Evolutionary conservation across 192 early-diverging fungal species (phyloP), one percentile per base, ranked within the genome.

Genomic region (Coemansia sp.): DNA sequence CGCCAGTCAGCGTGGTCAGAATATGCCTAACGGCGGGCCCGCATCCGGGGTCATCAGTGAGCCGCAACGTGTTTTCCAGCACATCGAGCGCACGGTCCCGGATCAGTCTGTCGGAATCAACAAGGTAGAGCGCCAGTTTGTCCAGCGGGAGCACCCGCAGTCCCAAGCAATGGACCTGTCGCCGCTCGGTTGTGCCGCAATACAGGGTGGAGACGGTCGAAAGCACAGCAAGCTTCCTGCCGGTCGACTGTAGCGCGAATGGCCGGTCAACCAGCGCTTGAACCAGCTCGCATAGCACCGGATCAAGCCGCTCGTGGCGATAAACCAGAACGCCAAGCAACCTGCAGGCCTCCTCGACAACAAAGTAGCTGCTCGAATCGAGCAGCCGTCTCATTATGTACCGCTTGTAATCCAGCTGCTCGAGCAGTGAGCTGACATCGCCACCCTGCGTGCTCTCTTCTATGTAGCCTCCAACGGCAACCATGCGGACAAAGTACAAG

Each of bases 51-150:
- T 43, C 42, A 3, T 15, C 41, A 5, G 65, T 32, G 1, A 46
- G 26, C 6, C 65, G 46, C 55, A 81, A 7, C 16, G 46, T 46
- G 9, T 49, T 62, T 45, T 81, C 78, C 26, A 76, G 49, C 41
- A 81, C 61, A 37, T 81, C 78, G 67, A 81, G 64, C 9, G 78
- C 78, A 18, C 58, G 59, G 68, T 81, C 78, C 43, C 78, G 78
- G 13, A 76, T 57, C 55, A 70, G 59, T 41, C 73, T 43, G 54
- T 81, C 78, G 1, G 6, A 5, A 40, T 76, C 73, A 67, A 68
- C 69, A 18, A 81, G 26, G 21, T 80, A 80, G 42, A 49, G 63
- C 52, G 49, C 37, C 42, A 73, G 46, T 3, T 21, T 15, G 11
- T 19, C 46, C 18, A 71, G 52, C 16, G 62, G 21, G 12, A 72